A percentile compares a stretch with the other conserved stretches of the same genome.
Evolutionary conservation across 352 stramenopile genomes (phyloP).

Genomic region (Elongisporangium prolatum): DNA sequence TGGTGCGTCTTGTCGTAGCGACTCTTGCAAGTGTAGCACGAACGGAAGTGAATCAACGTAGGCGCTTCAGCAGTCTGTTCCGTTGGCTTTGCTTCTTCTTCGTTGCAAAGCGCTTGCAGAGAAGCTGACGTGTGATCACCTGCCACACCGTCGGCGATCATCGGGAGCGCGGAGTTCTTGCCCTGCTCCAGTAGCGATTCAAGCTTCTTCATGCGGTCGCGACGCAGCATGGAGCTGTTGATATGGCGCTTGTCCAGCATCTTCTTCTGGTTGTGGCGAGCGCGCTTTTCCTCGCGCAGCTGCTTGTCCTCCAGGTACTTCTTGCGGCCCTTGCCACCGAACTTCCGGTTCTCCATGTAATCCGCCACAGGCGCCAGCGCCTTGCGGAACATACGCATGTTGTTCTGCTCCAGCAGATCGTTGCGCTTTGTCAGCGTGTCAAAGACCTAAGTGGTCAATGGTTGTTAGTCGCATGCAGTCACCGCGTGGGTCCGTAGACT

Average conservation of each 20-base stretch:
- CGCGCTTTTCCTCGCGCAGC: conserved; percentile 79
- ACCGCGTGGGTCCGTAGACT: conserved; percentile 9
- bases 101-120: conserved; percentile 54
- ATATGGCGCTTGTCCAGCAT: conserved; percentile 94
- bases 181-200: conserved; percentile 86
- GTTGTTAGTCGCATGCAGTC: not conserved
- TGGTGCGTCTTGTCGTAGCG: conserved; percentile 94
- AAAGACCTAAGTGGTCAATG: conserved; percentile 35
- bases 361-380: conserved; percentile 71
- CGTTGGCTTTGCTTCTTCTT: conserved; percentile 40
- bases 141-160: conserved; percentile 91
- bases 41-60: conserved; percentile 78
- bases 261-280: conserved; percentile 76
- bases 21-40: conserved; percentile 96
- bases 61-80: conserved; percentile 59
- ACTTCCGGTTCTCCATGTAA: conserved; percentile 82
- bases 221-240: conserved; percentile 87
- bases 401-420: conserved; percentile 58
- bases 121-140: conserved; percentile 46
- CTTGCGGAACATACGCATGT: conserved; percentile 78
- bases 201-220: conserved; percentile 90
- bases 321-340: conserved; percentile 74
- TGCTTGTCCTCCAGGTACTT: conserved; percentile 89
- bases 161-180: conserved; percentile 61
- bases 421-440: conserved; percentile 43